Evolutionary conservation across 345 rosid genomes (phyloP), one percentile per base, ranked within the genome.

Genomic region (Melaleuca alternifolia): DNA sequence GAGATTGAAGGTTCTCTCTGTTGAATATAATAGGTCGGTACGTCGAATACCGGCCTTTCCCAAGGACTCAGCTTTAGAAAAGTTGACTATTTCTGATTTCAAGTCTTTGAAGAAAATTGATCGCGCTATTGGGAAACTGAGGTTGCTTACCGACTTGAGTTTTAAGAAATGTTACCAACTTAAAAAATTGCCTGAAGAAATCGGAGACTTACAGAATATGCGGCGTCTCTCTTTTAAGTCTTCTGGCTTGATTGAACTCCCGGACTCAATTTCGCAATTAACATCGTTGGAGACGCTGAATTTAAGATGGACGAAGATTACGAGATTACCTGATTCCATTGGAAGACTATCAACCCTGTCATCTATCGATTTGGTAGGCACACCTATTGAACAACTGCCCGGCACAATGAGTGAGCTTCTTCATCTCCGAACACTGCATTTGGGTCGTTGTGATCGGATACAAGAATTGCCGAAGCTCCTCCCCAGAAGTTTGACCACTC

Each of bases 21-120:
- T 61, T n/a, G 0, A 2, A 2, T 1, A 3, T 12, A 13, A 28
- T n/a, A 0, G 1, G 2, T 61, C 0, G 1, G 12, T n/a, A 6
- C 37, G 6, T 6, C 3, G 5, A 18, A n/a, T 9, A 61, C 18
- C 71, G n/a, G 6, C 37, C 71, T 61, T 61, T 61, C 9, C 14
- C 0, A 3, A 6, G 1, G 2, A 13, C 20, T 61, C 16, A 13
- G 7, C n/a, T 61, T n/a, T 61, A n/a, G 71, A n/a, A 37, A 12
- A 61, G 71, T 61, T n/a, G 71, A 56, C 28, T 1, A 10, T 56
- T 56, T 7, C 0, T 10, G 0, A 10, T 10, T 24, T 2, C 4
- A 11, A 5, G 4, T 56, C 13, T 7, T 54, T 54, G 57, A 54
- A 54, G 61, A 0, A 5, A 59, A 59, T 59, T 59, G 71, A 59